Base-by-base conservation (phyloP, 306 rosid species). In the Vigna hirtella region DNA sequence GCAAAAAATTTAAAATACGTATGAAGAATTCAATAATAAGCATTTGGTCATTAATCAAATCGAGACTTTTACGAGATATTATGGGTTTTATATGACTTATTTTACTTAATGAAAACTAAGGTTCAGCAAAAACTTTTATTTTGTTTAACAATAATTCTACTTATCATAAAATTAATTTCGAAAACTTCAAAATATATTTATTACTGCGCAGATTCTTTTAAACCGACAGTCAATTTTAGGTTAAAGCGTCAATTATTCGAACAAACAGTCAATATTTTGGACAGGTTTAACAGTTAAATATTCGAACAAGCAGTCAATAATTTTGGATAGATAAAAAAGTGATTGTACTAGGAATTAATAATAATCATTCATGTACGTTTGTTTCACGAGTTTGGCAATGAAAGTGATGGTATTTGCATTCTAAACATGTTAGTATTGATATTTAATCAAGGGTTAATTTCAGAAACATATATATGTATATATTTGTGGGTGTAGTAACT, bases 231-330 rank as follows among this genome's bases (percentile, higher is more conserved):
- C 63, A 56, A 4, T 22, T 56, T 56, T 56, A 53, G 59, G 59
- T 8, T 53, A 53, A 53, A n/a, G 0, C 18, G 59, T 53, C 4
- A 52, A 7, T n/a, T 52, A 2, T 53, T 22, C 65, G 36, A 58
- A 58, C 65, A 58, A 24, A 9, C 62, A 3, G 62, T 56, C 34
- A 56, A 56, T 56, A 2, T 55, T 55, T 34, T 34, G 6, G 7
- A 6, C 7, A 53, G 59, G 2, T 18, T 53, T 7, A 17, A n/a
- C 1, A 53, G 59, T 53, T 2, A 53, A 53, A 7, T 53, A 3
- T 53, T 4, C 65, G 36, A 58, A 58, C 65, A 58, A 24, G 65
- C 38, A 28, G 65, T 58, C 65, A 58, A 58, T 58, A 22, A 26
- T 58, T 58, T 58, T 58, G 6, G 2, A 58, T 13, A 28, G 65